These are phyloP conservation scores for Blepharisma stoltei DNA, from an alignment of 73 alveolate species.

Conservation along the genomic window DNA sequence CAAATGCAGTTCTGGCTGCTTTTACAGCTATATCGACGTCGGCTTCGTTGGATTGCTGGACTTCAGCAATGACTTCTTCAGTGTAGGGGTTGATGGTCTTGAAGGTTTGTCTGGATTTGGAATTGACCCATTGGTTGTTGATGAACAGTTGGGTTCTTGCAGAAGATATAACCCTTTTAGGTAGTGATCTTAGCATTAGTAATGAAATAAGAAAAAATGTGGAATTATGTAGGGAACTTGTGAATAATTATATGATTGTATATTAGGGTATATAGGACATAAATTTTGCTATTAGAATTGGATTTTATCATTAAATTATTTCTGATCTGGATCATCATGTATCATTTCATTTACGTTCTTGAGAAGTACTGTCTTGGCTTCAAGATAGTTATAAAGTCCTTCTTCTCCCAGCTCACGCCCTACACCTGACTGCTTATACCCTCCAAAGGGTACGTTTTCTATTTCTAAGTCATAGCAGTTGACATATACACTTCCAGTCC, in stretches of 20 bases:
- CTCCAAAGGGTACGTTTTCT: conserved; percentile 82
- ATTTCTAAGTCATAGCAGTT: conserved; percentile 60
- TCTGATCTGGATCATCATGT: no score
- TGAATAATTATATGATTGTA: no score
- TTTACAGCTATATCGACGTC: conserved; percentile 37
- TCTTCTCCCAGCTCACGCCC: conserved; percentile 78
- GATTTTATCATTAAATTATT: no score
- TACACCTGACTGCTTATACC: conserved; percentile 83
- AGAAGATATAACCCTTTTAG: no score
- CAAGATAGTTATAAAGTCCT: conserved; percentile 49
- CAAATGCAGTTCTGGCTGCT: conserved; percentile 72
- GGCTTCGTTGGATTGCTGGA: background rate
- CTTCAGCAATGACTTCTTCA: conserved; percentile 42
- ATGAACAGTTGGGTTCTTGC: background rate
- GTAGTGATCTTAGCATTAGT: no score
- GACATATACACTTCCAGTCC: conserved; percentile 83
- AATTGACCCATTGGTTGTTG: conserved; percentile 56
- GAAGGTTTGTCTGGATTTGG: conserved; percentile 44
- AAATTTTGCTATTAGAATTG: no score
- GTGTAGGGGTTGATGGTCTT: conserved; percentile 65
- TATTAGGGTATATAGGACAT: no score
- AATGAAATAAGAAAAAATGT: no score
- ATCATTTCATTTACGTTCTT: conserved; percentile 27
- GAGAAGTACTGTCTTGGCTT: conserved; percentile 45
- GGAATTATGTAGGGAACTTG: no score